Percentiles rank a stretch among this genome's conserved stretches.
Evolutionary conservation across 75 land plant species (phyloP).

Genomic region (Cunninghamia lanceolata): DNA sequence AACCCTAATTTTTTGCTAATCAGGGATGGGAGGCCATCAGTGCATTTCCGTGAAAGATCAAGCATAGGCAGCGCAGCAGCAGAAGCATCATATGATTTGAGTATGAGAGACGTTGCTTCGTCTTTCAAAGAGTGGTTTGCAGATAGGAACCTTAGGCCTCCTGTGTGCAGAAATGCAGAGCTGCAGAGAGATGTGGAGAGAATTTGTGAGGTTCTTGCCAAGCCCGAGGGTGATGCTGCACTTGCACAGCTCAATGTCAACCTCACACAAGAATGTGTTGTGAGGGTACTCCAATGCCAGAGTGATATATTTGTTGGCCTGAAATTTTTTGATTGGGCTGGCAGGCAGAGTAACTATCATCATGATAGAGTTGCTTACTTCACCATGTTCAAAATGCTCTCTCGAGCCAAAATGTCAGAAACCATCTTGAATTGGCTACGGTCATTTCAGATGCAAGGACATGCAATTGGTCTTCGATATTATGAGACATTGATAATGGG

Average conservation of each 20-base stretch:
- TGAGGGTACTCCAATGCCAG: constrained; percentile 31
- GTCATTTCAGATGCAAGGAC: constrained; percentile 5
- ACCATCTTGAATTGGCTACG: constrained; percentile 40
- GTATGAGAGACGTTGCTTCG: constrained; percentile 11
- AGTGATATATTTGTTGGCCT: constrained; percentile 30
- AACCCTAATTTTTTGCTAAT: not conserved
- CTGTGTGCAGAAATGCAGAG: not conserved
- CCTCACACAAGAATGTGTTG: constrained; percentile 39
- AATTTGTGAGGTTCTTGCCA: constrained; percentile 15
- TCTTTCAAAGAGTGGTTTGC: constrained; percentile 27
- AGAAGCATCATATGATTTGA: constrained; percentile 1
- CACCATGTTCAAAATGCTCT: constrained; percentile 48
- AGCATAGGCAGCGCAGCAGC: not conserved
- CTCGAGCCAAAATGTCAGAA: constrained; percentile 18
- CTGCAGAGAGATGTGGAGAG: constrained; percentile 9
- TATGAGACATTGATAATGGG: constrained; percentile 49
- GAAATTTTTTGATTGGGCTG: constrained; percentile 81
- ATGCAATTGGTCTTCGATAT: constrained; percentile 17
- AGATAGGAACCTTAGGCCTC: not conserved
- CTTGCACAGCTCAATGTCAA: constrained; percentile 28
- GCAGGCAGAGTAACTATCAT: constrained; percentile 40
- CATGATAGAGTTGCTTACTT: constrained; percentile 56
- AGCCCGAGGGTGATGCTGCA: constrained; percentile 17
- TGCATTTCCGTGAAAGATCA: not conserved
- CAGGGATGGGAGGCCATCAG: not conserved